A percentile compares a stretch with the other conserved stretches of the same genome.
Evolutionary conservation across 768 basidiomycete genomes (phyloP).

Genomic region (Suillus tomentosus): DNA sequence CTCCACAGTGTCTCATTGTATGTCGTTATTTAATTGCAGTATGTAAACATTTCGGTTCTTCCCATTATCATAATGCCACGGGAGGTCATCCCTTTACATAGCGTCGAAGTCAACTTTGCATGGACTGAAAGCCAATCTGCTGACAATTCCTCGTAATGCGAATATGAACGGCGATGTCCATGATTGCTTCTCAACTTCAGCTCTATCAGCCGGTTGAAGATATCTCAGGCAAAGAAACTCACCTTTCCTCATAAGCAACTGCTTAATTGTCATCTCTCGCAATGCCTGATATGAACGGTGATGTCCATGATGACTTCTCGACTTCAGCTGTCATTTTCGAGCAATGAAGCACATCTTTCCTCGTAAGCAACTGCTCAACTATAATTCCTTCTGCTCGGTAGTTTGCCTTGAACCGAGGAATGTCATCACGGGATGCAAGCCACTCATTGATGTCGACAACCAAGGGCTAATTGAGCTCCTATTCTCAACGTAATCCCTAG

Average conservation of each 20-base stretch:
- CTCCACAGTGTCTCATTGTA: not conserved
- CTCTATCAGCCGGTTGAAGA: no score
- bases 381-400: not conserved
- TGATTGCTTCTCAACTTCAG: not conserved
- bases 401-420: not conserved
- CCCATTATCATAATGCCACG: not conserved
- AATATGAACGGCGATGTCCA: not conserved
- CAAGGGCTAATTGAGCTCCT: not conserved
- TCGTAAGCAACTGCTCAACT: not conserved
- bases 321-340: not conserved
- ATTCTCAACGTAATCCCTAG: not conserved
- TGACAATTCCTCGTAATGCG: not conserved
- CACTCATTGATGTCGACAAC: not conserved
- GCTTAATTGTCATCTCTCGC: no score
- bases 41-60: conserved; percentile 1
- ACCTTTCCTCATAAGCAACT: conserved; percentile 3
- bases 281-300: not conserved
- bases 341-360: not conserved
- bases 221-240: no score
- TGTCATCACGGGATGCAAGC: not conserved
- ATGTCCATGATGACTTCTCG: not conserved
- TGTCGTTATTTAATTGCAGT: not conserved
- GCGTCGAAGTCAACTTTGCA: not conserved
- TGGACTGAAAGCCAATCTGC: not conserved
- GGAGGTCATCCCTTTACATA: not conserved